phyloP scores from a whole-genome alignment of 148 eudicot genomes.

The Gaultheria prostrata region DNA sequence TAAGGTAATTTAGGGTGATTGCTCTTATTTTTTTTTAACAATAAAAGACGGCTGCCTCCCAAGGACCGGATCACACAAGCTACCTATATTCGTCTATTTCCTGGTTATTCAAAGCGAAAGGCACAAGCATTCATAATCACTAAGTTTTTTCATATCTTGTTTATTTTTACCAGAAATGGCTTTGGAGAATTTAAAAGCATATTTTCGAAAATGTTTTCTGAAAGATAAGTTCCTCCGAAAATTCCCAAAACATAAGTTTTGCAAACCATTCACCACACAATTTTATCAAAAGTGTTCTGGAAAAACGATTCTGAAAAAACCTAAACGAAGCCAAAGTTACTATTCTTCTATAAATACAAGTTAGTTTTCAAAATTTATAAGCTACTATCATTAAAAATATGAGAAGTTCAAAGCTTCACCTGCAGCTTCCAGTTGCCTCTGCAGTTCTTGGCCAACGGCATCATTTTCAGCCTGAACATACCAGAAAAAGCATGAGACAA shows the following conservation, averaged over 20 bases:
- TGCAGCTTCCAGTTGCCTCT: slow-evolving; percentile 90
- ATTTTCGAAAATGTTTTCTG: not conserved
- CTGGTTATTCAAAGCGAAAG: not conserved
- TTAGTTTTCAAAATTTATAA: not conserved
- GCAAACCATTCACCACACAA: not conserved
- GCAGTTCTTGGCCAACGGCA: slow-evolving; percentile 87
- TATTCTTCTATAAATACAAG: not conserved
- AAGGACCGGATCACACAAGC: not conserved
- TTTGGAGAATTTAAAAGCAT: not conserved
- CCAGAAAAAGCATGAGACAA: not conserved
- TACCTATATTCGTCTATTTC: not conserved
- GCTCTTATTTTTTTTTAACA: not conserved
- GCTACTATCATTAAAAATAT: not conserved
- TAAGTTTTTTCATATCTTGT: not conserved
- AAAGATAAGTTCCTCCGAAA: not conserved
- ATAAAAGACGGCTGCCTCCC: not conserved
- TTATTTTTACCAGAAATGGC: not conserved
- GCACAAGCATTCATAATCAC: not conserved
- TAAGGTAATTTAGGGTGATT: too few relatives aligned
- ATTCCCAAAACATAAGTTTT: not conserved
- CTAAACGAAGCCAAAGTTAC: not conserved
- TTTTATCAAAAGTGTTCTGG: not conserved
- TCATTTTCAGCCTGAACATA: slow-evolving; percentile 78
- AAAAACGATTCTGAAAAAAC: not conserved
- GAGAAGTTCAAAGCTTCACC: slow-evolving; percentile 39